Conservation (phyloP, 345 rosid species). For the Gossypium mustelinum region DNA sequence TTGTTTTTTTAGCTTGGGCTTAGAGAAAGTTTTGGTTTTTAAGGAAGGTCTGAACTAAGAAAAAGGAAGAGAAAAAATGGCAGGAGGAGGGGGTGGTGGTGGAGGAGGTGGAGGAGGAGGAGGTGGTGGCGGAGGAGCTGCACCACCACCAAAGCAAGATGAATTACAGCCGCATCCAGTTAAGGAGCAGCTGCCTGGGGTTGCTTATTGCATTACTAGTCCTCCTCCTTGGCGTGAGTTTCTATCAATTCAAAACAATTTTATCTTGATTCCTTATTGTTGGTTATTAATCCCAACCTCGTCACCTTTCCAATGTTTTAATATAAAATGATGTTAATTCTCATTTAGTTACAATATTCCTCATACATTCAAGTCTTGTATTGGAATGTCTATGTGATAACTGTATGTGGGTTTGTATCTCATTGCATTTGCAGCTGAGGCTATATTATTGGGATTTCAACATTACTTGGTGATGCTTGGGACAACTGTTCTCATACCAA, state of each 20-base stretch:
- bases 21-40: neutral
- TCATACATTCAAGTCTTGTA: neutral
- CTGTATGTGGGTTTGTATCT: slow-evolving; percentile 13
- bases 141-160: slow-evolving; percentile 78
- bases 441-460: slow-evolving; percentile 88
- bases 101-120: slow-evolving; percentile 54
- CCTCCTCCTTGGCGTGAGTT: slow-evolving; percentile 99
- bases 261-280: neutral
- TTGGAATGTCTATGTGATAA: slow-evolving; percentile 3
- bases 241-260: neutral
- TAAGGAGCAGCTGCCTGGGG: slow-evolving; percentile 76
- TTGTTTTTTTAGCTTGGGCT: slow-evolving; percentile 13
- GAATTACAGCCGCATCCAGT: slow-evolving; percentile 89
- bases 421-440: slow-evolving; percentile 76
- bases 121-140: slow-evolving; percentile 35
- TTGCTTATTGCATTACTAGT: slow-evolving; percentile 84
- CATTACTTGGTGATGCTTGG: slow-evolving; percentile 98
- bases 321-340: neutral
- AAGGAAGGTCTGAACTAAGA: neutral
- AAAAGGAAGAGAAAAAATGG: slow-evolving; percentile 31
- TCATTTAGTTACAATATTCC: neutral
- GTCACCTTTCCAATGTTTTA: neutral
- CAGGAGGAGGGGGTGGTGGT: slow-evolving; percentile 40
- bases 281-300: neutral
- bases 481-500: slow-evolving; percentile 82